A percentile compares a stretch with the other conserved stretches of the same genome.
These are phyloP conservation scores for Pulveroboletus sp. DNA, from an alignment of 768 basidiomycete genomes.

Conservation along the genomic window DNA sequence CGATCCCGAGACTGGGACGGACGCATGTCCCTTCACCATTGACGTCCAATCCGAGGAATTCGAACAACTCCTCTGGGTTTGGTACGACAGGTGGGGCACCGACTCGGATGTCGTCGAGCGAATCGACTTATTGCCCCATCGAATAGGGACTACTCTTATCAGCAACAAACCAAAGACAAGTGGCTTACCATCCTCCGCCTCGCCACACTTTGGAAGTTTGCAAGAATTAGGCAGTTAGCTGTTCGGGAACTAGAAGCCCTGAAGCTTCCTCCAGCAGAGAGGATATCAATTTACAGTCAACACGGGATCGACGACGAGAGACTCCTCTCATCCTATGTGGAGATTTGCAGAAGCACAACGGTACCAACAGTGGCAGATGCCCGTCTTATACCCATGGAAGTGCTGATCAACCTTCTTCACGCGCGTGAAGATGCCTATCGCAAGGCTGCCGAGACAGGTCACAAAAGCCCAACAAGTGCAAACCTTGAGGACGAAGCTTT, in stretches of 20 bases:
- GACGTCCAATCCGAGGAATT: conserved; percentile 43
- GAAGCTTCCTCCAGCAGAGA: conserved; percentile 42
- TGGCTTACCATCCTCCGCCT: conserved; percentile 57
- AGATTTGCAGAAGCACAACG: conserved; percentile 48
- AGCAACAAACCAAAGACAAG: conserved; percentile 42
- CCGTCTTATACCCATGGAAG: conserved; percentile 49
- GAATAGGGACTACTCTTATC: conserved; percentile 49
- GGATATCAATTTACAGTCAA: conserved; percentile 53
- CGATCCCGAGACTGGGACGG: conserved; percentile 30
- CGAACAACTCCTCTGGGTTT: conserved; percentile 49
- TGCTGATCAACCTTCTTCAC: conserved; percentile 46
- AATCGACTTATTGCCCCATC: neutral
- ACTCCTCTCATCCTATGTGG: conserved; percentile 49
- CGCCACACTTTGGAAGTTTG: conserved; percentile 52
- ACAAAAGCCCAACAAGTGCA: conserved; percentile 31
- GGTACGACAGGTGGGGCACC: conserved; percentile 47
- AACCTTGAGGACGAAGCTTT: conserved; percentile 28
- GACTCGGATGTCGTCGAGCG: neutral
- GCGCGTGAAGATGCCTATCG: conserved; percentile 48
- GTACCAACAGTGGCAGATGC: conserved; percentile 52
- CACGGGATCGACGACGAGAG: conserved; percentile 46
- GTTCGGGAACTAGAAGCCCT: conserved; percentile 52
- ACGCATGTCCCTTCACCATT: conserved; percentile 41
- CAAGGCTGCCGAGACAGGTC: conserved; percentile 30
- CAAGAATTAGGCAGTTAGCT: conserved; percentile 45